Evolutionary conservation across 2,329 filamentous ascomycete species (phyloP), one percentile per base, ranked within the genome.

Genomic region (Tolypocladium nubicola): DNA sequence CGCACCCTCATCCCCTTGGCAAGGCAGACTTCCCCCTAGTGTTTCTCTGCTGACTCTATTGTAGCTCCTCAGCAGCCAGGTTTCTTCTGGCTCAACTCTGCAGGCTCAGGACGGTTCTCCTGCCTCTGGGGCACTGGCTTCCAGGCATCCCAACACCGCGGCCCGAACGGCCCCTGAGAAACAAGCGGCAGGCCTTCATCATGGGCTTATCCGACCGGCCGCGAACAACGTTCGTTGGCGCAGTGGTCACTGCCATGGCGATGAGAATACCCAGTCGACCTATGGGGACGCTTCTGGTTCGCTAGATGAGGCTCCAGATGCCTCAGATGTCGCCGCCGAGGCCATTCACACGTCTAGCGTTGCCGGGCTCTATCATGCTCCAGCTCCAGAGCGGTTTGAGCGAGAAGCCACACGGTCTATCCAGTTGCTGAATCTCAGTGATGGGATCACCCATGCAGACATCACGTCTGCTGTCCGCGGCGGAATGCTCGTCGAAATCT

Each of bases 401-500:
- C 68, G 71, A 39, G 66, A 70, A 37, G 74, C 74, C 53, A 71
- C 67, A 26, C 79, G 87, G 53, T 88, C 86, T 0, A 61, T 95
- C 26, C 72, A 82, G 26, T 73, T 93, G 54, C 73, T 72, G 40
- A 84, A 86, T 58, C 75, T 94, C 1, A 74, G 85, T 1, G 79
- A 85, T 6, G 75, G 75, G 2, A 81, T 80, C 16, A 87, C 83
- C 0, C 82, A 88, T 65, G 77, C 77, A 52, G 88, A 94, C 61
- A 73, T 94, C 58, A 78, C 80, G 3, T 76, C 78, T 26, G 78
- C 79, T 13, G 73, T 94, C 55, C 83, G 86, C 58, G 89, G 90
- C 30, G 90, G 89, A 1, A 76, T 81, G 61, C 64, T 95, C 13
- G 70, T 92, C 13, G 87, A 90, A 61, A 74, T 93, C 45, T 86